Evolutionary conservation across 306 rosid species (phyloP).

Genomic region (Benincasa hispida): DNA sequence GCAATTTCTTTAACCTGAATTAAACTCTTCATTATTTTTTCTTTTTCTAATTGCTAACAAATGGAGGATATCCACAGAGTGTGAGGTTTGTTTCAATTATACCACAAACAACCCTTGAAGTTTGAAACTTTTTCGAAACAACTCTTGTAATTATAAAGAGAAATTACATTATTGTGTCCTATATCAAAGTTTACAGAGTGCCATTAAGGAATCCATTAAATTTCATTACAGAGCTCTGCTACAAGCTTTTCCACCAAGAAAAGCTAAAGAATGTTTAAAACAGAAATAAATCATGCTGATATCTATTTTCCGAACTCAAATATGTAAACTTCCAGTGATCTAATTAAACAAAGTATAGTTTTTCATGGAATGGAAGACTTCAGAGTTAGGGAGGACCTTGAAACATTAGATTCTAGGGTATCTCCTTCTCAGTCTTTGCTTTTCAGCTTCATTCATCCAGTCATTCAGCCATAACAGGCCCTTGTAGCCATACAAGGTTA

Average conservation of each 20-base stretch:
- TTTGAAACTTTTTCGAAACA: too few relatives aligned
- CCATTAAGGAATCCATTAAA: not conserved
- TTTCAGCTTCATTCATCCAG: constrained; percentile 87
- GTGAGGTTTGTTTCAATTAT: too few relatives aligned
- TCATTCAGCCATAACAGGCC: constrained; percentile 62
- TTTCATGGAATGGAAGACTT: not conserved
- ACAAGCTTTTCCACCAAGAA: constrained; percentile 3
- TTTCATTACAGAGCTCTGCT: not conserved
- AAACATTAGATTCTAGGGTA: constrained; percentile 25
- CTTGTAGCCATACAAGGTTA: constrained; percentile 41
- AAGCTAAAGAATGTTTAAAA: not conserved
- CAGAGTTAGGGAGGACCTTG: not conserved
- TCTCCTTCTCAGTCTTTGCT: constrained; percentile 34
- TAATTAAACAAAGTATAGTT: not conserved
- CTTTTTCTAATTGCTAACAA: too few relatives aligned
- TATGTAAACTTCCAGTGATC: not conserved
- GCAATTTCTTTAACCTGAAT: too few relatives aligned
- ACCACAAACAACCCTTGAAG: too few relatives aligned
- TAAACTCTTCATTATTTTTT: too few relatives aligned
- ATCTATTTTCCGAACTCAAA: not conserved
- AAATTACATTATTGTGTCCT: not conserved
- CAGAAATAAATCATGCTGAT: not conserved
- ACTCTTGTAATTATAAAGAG: not conserved
- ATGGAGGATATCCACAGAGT: too few relatives aligned
- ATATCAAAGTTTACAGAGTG: not conserved